phyloP scores from a whole-genome alignment of 805 yeast species.

The Huiozyma naganishii region DNA sequence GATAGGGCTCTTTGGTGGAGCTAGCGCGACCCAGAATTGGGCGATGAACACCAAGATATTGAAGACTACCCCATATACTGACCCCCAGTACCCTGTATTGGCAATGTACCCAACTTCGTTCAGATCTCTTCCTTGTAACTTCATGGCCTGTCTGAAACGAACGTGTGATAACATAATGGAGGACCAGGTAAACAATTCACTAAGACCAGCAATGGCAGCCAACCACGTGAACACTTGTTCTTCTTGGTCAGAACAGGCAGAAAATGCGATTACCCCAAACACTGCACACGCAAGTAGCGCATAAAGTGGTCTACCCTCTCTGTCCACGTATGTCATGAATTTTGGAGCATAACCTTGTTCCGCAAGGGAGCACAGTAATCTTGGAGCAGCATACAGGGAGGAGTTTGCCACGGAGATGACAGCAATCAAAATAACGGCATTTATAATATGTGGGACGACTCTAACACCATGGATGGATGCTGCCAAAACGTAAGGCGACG shows the following conservation, averaged over 20 bases:
- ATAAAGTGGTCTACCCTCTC: slow-evolving; percentile 47
- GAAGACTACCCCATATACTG: slow-evolving; percentile 39
- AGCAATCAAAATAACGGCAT: slow-evolving; percentile 62
- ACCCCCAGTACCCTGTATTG: slow-evolving; percentile 40
- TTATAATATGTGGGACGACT: slow-evolving; percentile 62
- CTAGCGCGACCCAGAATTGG: slow-evolving; percentile 55
- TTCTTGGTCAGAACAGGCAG: slow-evolving; percentile 43
- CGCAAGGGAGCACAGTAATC: slow-evolving; percentile 58
- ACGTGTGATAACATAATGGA: slow-evolving; percentile 42
- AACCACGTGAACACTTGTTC: slow-evolving; percentile 51
- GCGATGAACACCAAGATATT: slow-evolving; percentile 41
- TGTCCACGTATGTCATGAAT: slow-evolving; percentile 41
- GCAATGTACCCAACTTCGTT: slow-evolving; percentile 41
- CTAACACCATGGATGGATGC: slow-evolving; percentile 48
- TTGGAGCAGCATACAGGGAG: slow-evolving; percentile 61
- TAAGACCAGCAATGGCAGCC: slow-evolving; percentile 45
- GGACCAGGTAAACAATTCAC: slow-evolving; percentile 51
- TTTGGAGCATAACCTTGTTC: slow-evolving; percentile 62
- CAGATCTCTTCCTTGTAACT: slow-evolving; percentile 36
- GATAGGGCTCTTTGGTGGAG: slow-evolving; percentile 36
- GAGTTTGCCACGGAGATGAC: slow-evolving; percentile 72
- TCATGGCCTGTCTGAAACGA: slow-evolving; percentile 45
- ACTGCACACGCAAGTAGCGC: slow-evolving; percentile 41
- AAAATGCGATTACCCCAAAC: slow-evolving; percentile 49
- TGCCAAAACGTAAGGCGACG: slow-evolving; percentile 73